Conservation (phyloP, 176 grass and related monocot species). For the Ampelocalamus luodianensis region DNA sequence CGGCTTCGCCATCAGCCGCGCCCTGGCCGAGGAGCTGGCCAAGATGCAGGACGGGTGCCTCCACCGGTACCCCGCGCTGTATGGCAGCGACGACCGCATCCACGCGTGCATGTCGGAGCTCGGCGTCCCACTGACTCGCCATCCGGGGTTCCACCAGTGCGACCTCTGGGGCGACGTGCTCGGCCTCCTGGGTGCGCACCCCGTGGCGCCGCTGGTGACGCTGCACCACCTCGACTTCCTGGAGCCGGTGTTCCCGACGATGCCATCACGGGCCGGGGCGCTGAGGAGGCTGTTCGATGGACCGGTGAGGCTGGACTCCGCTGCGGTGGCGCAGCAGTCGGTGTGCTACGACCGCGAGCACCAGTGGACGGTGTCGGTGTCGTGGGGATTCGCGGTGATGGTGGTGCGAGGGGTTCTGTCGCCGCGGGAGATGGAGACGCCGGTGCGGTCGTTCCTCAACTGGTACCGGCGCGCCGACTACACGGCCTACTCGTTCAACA, state of each 20-base stretch:
- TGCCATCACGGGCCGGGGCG: constrained; percentile 54
- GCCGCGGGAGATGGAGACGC: constrained; percentile 92
- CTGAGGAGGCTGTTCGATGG: constrained; percentile 76
- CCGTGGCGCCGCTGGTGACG: constrained; percentile 78
- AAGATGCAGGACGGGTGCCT: constrained; percentile 87
- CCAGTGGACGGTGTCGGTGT: constrained; percentile 89
- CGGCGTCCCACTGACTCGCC: constrained; percentile 75
- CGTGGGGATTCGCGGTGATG: constrained; percentile 87
- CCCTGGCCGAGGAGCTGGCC: constrained; percentile 76
- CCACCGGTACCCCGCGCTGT: constrained; percentile 78
- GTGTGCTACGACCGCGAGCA: constrained; percentile 78
- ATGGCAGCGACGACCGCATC: constrained; percentile 96
- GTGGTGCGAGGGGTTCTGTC: constrained; percentile 87
- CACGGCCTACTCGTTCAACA: constrained; percentile 85
- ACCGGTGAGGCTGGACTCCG: constrained; percentile 82
- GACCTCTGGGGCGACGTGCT: constrained; percentile 92
- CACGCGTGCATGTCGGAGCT: constrained; percentile 98
- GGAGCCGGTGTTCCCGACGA: constrained; percentile 76
- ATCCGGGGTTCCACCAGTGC: constrained; percentile 98
- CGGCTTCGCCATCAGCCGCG: constrained; percentile 93
- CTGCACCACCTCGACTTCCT: constrained; percentile 96
- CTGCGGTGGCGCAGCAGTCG: constrained; percentile 81
- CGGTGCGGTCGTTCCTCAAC: constrained; percentile 85
- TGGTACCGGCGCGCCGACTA: constrained; percentile 81
- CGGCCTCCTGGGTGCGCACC: constrained; percentile 80